These are phyloP conservation scores for Cyberlindnera xylosilytica DNA, from an alignment of 805 yeast species.

Conservation along the genomic window DNA sequence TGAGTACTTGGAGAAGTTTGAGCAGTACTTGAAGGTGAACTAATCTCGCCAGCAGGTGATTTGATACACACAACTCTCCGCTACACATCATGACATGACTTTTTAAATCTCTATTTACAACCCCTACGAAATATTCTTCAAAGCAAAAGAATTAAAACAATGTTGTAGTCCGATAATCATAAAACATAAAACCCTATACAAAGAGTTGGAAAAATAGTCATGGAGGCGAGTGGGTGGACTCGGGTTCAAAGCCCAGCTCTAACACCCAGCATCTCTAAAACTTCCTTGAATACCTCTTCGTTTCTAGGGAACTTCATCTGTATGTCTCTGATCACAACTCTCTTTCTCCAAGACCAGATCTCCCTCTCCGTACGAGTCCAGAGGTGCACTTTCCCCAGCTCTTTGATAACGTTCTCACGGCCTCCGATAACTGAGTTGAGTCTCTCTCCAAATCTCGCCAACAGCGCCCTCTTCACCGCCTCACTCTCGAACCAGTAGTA, in stretches of 20 bases:
- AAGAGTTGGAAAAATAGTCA: too few species aligned
- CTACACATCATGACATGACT: too few species aligned
- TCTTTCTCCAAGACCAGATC: background rate
- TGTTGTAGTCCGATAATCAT: too few species aligned
- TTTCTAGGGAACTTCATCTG: background rate
- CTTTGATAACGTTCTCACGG: background rate
- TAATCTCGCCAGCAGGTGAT: too few species aligned
- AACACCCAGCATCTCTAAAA: background rate
- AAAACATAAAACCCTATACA: background rate
- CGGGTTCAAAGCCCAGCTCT: too few species aligned
- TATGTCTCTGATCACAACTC: background rate
- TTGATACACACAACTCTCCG: too few species aligned
- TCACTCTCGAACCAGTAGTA: slow-evolving; percentile 5
- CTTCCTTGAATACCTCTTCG: background rate
- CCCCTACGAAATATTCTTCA: too few species aligned
- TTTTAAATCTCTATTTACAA: too few species aligned
- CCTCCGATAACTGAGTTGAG: slow-evolving; percentile 2
- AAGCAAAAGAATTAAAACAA: too few species aligned
- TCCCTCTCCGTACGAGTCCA: slow-evolving; percentile 1
- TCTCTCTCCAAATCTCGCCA: slow-evolving; percentile 5
- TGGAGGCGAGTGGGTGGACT: too few species aligned
- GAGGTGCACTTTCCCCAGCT: slow-evolving; percentile 10
- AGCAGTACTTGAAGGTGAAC: slow-evolving; percentile 12
- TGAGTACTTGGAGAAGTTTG: slow-evolving; percentile 20
- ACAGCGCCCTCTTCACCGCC: background rate